Conservation (phyloP, 1,139 yeast species). For the Taiozyma sp. region DNA sequence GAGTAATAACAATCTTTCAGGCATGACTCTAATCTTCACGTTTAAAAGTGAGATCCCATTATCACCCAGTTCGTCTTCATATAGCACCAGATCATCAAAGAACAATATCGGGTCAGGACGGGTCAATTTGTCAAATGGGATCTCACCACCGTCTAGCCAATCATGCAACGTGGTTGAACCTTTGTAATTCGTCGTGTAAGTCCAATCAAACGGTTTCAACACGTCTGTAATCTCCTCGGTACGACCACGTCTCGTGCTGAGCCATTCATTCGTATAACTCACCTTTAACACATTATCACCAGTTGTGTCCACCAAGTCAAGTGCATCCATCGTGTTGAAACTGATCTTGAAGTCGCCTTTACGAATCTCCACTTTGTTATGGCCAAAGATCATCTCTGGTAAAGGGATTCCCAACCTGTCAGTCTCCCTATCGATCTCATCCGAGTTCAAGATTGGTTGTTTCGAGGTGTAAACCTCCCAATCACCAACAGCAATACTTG, state of each 20-base stretch:
- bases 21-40: conserved; percentile 87
- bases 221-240: conserved; percentile 29
- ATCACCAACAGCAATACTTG: conserved; percentile 58
- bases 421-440: conserved; percentile 62
- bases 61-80: conserved; percentile 94
- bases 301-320: conserved; percentile 54
- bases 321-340: conserved; percentile 78
- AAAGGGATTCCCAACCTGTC: conserved; percentile 67
- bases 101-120: conserved; percentile 82
- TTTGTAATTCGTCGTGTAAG: conserved; percentile 74
- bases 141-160: conserved; percentile 25
- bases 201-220: conserved; percentile 92
- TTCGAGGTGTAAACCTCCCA: conserved; percentile 77
- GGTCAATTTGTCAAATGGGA: conserved; percentile 67
- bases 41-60: conserved; percentile 82
- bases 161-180: conserved; percentile 40
- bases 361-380: conserved; percentile 55
- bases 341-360: conserved; percentile 40
- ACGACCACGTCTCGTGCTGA: conserved; percentile 48
- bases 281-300: conserved; percentile 56
- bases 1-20: conserved; percentile 64
- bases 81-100: conserved; percentile 82
- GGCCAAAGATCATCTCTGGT: conserved; percentile 99
- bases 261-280: conserved; percentile 88
- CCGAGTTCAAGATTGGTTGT: conserved; percentile 70